Conservation (phyloP, 2,329 filamentous ascomycete genomes). For the Falciphora oryzae region DNA sequence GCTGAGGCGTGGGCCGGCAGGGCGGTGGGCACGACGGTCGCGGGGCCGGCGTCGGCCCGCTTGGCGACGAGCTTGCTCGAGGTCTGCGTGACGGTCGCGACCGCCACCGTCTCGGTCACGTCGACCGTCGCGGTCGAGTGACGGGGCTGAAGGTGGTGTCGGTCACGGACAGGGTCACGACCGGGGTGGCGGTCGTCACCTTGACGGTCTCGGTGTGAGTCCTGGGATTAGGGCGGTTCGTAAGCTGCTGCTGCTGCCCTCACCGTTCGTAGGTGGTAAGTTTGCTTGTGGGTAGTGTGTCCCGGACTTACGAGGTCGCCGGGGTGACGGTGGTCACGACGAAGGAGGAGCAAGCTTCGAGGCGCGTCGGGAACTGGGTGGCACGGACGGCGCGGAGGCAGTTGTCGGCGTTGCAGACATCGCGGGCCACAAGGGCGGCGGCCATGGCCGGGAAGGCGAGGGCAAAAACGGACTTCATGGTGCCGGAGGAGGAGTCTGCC, state of each 20-base stretch:
- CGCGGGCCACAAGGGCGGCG: background rate
- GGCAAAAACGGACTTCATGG: background rate
- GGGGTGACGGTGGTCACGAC: slow-evolving; percentile 10
- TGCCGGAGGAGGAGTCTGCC: background rate
- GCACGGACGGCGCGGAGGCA: slow-evolving; percentile 15
- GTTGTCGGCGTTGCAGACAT: slow-evolving; percentile 11
- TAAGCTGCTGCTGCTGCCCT: background rate
- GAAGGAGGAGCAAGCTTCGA: slow-evolving; percentile 15
- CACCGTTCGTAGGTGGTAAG: background rate
- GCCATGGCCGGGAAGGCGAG: slow-evolving; percentile 1
- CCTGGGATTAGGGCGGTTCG: background rate
- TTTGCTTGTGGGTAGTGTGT: background rate
- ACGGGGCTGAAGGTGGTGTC: background rate
- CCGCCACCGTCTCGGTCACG: slow-evolving; percentile 9
- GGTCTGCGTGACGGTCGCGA: background rate
- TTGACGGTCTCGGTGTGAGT: slow-evolving; percentile 7
- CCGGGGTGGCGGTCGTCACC: background rate
- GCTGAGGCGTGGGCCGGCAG: slow-evolving; percentile 21
- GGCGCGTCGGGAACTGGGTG: slow-evolving; percentile 10
- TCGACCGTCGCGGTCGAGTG: slow-evolving; percentile 23
- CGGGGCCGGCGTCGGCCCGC: background rate
- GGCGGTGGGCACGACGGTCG: slow-evolving; percentile 4
- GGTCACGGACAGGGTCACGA: background rate
- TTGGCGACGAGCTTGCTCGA: background rate
- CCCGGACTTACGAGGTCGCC: background rate